Evolutionary conservation across 1,284 basidiomycete genomes (phyloP), one percentile per base, ranked within the genome.

Genomic region (Trametes hirsuta): DNA sequence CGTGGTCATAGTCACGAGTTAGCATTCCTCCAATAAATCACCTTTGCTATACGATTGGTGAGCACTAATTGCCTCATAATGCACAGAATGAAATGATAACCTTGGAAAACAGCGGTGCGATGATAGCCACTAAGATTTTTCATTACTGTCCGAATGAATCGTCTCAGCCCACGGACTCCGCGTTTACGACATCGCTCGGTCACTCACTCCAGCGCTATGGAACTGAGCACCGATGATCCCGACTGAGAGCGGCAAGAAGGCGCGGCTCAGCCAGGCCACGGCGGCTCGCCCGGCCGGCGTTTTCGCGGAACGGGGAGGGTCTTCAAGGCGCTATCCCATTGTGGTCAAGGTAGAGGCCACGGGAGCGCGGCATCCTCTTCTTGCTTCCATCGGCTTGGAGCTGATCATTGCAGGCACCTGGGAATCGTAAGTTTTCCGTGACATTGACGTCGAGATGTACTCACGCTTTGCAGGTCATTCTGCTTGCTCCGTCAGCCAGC

Each of bases 281-380:
- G 42, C 49, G 56, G 49, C n/a, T 47, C 55, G 49, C 36, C 15
- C 55, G 44, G 10, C 25, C 49, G 56, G 49, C 1, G 36, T 47
- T 34, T 51, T 22, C n/a, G 24, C 49, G 45, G 47, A 42, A 47
- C 14, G 9, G 11, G 51, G 34, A 42, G 34, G 18, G 18, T 11
- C 35, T 51, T 36, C 25, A 11, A 36, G 2, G 39, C 18, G 18
- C 18, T 18, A 18, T 35, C 24, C 34, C 42, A 22, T n/a, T 12
- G 10, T 42, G 25, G 35, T 46, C 9, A 12, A 25, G 30, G 30
- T 55, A 30, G 39, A 12, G 1, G 18, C 15, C 36, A 41, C 22
- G 4, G 34, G 42, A 25, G 9, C 14, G 18, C 5, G 45, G 10
- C 44, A 46, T 35, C 45, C 18, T 47, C 49, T 40, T 6, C 10